Conservation (phyloP, 2,329 filamentous ascomycete genomes). For the Arthrobotrys sphaeroides region DNA sequence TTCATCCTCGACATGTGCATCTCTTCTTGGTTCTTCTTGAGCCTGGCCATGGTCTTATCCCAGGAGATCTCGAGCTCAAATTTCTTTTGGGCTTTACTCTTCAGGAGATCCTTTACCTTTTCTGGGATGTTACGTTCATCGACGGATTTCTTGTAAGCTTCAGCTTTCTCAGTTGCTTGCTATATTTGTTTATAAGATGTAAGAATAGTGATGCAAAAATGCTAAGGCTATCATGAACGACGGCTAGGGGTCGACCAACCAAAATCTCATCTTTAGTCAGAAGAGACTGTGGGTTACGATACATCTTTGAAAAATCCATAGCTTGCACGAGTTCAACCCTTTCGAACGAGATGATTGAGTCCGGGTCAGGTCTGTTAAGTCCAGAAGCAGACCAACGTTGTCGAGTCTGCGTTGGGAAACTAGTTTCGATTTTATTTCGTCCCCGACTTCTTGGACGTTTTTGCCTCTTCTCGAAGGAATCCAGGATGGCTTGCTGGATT, state of each 20-base stretch:
- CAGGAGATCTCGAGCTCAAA: conserved; percentile 4
- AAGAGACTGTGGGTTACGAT: neutral
- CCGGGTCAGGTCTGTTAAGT: neutral
- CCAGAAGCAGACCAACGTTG: neutral
- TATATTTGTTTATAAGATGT: neutral
- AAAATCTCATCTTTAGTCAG: neutral
- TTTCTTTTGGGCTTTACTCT: neutral
- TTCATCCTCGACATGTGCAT: neutral
- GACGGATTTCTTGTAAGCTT: neutral
- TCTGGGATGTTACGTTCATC: neutral
- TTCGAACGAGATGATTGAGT: neutral
- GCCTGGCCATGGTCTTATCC: conserved; percentile 5
- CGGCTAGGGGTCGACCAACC: neutral
- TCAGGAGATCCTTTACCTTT: neutral
- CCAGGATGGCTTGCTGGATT: too few species aligned
- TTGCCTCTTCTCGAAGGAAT: too few species aligned
- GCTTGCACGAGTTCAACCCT: neutral
- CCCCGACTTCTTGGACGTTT: too few species aligned
- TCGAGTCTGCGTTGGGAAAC: neutral
- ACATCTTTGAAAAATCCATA: conserved; percentile 9
- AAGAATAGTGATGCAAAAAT: neutral
- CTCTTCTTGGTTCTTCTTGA: neutral
- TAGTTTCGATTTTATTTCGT: too few species aligned
- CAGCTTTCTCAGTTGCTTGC: neutral
- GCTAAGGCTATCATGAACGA: neutral